These are phyloP conservation scores for Isoetes taiwanensis DNA, from an alignment of 75 land plant genomes.

Conservation along the genomic window DNA sequence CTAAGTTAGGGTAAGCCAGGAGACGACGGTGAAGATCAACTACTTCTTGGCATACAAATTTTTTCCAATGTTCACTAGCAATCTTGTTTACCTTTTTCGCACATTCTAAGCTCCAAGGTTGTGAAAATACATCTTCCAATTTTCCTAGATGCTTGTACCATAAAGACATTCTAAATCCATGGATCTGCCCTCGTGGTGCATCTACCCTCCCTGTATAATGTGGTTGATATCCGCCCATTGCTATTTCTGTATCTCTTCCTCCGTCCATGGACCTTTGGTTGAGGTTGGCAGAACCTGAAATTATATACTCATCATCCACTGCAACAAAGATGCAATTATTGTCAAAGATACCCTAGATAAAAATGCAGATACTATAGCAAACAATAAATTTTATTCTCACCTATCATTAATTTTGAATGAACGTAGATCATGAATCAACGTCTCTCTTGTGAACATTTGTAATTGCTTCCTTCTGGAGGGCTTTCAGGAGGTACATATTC, in stretches of 20 bases:
- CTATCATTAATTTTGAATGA: constrained; percentile 50
- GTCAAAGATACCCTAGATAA: too few species aligned
- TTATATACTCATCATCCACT: constrained; percentile 40
- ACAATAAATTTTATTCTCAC: constrained; percentile 10
- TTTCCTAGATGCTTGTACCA: constrained; percentile 39
- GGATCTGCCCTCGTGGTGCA: constrained; percentile 22
- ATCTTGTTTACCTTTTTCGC: constrained; percentile 18
- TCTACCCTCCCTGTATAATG: constrained; percentile 13
- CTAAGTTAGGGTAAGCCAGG: constrained; percentile 22
- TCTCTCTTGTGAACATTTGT: constrained; percentile 25
- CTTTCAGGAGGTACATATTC: constrained; percentile 18
- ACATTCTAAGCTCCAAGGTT: constrained; percentile 31
- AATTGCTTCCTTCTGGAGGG: constrained; percentile 24
- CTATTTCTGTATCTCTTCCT: constrained; percentile 43
- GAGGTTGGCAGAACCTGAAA: constrained; percentile 46
- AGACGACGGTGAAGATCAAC: constrained; percentile 39
- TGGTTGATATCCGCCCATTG: constrained; percentile 50
- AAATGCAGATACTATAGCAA: not conserved
- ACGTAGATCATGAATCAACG: constrained; percentile 42
- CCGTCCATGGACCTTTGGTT: constrained; percentile 57
- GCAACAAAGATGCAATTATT: not conserved
- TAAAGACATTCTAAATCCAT: constrained; percentile 37
- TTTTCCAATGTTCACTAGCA: constrained; percentile 23
- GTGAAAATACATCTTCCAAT: constrained; percentile 22
- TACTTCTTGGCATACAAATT: constrained; percentile 15